Percentiles rank a stretch among this genome's conserved stretches.
These are phyloP conservation scores for Polysphondylium violaceum DNA, from an alignment of 78 protist species.

Conservation along the genomic window DNA sequence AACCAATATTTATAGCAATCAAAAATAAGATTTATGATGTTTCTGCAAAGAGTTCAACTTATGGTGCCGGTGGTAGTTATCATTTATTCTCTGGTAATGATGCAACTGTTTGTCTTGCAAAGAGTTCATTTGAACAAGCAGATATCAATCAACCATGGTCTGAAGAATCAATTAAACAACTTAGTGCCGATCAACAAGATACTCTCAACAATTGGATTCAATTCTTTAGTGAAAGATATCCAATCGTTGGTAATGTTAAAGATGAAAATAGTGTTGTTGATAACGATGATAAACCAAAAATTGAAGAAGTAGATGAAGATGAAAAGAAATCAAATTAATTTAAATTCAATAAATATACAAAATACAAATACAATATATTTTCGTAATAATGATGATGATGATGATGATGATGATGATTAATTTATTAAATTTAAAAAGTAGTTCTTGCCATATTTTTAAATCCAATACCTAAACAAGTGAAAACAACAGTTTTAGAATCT, in stretches of 20 bases:
- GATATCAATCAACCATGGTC: conserved; percentile 16
- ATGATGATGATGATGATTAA: neutral
- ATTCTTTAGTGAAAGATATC: conserved; percentile 76
- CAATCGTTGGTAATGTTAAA: conserved; percentile 56
- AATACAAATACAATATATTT: neutral
- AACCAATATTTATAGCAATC: conserved; percentile 56
- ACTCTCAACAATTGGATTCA: conserved; percentile 52
- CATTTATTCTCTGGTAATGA: conserved; percentile 59
- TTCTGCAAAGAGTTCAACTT: neutral
- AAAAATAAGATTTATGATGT: conserved; percentile 76
- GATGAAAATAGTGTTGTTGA: neutral
- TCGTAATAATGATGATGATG: neutral
- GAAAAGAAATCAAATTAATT: neutral
- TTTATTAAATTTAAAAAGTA: conserved; percentile 34
- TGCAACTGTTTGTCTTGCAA: conserved; percentile 61
- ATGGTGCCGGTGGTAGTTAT: conserved; percentile 79
- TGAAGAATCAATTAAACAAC: neutral
- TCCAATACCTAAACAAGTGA: conserved; percentile 84
- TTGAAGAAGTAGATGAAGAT: neutral
- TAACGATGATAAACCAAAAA: neutral
- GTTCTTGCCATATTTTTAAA: conserved; percentile 79
- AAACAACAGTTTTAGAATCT: conserved; percentile 62
- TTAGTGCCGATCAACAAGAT: conserved; percentile 35
- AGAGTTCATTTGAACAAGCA: neutral
- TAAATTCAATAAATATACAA: no score